Evolutionary conservation across 2,329 filamentous ascomycete species (phyloP).

Genomic region (Dothistroma pini): DNA sequence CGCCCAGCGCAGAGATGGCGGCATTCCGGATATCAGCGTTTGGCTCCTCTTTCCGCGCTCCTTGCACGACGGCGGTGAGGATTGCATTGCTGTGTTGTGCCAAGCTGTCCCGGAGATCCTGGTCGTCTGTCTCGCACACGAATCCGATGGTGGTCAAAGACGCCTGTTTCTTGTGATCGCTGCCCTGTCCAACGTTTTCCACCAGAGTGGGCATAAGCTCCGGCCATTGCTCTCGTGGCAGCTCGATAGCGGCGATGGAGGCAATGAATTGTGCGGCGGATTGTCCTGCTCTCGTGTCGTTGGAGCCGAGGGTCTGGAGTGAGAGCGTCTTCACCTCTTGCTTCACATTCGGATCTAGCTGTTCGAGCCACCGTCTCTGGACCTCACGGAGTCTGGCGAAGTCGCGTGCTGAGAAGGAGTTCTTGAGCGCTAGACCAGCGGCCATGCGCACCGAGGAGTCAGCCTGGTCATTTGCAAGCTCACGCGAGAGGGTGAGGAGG

Average conservation of each 20-base stretch:
- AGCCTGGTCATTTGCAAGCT: conserved; percentile 86
- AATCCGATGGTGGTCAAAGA: conserved; percentile 96
- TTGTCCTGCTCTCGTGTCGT: conserved; percentile 76
- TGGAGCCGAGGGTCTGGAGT: conserved; percentile 79
- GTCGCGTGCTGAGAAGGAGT: conserved; percentile 94
- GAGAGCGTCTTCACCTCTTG: conserved; percentile 81
- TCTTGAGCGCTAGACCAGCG: conserved; percentile 94
- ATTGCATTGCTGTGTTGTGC: conserved; percentile 93
- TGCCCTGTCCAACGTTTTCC: conserved; percentile 84
- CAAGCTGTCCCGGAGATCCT: conserved; percentile 76
- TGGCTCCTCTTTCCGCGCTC: conserved; percentile 91
- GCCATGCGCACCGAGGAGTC: conserved; percentile 83
- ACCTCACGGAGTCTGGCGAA: conserved; percentile 80
- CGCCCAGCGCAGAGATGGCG: conserved; percentile 88
- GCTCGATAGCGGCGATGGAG: conserved; percentile 89
- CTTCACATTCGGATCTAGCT: conserved; percentile 79
- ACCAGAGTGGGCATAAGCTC: conserved; percentile 87
- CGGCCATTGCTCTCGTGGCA: conserved; percentile 88
- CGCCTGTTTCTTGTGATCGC: conserved; percentile 85
- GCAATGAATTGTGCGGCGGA: conserved; percentile 94
- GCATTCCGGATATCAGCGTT: conserved; percentile 88
- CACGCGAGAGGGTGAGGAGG: conserved; percentile 84
- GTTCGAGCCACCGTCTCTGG: conserved; percentile 87
- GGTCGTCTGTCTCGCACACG: conserved; percentile 93
- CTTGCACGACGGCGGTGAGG: conserved; percentile 94